Conservation (phyloP, 192 early-diverging fungal genomes). For the Rhizophagus sp. region DNA sequence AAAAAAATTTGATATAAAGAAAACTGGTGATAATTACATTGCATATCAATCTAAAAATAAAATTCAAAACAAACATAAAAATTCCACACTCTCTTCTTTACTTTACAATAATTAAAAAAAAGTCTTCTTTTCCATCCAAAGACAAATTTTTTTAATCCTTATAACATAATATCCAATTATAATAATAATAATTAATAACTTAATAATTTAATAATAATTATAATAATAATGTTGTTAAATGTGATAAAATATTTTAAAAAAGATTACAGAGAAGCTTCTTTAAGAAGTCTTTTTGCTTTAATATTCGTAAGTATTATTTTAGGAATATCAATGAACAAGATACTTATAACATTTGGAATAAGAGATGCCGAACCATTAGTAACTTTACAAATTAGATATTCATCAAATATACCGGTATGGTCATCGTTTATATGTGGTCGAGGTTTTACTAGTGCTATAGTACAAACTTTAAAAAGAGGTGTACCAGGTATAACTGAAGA, state of each 20-base stretch:
- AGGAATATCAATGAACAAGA: neutral
- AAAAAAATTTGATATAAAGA: too few species aligned
- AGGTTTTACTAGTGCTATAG: neutral
- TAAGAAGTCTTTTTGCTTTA: neutral
- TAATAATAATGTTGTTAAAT: too few species aligned
- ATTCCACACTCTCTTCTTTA: too few species aligned
- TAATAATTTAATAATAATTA: too few species aligned
- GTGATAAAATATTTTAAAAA: neutral
- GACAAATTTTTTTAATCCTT: too few species aligned
- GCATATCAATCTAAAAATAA: too few species aligned
- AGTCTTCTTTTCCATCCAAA: too few species aligned
- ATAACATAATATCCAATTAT: too few species aligned
- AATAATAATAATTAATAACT: too few species aligned
- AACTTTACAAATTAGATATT: neutral
- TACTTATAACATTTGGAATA: neutral
- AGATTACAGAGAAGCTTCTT: neutral
- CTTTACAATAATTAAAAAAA: too few species aligned
- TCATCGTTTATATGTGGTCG: neutral
- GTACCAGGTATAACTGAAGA: neutral
- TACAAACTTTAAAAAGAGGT: neutral
- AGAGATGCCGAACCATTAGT: neutral
- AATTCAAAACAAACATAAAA: too few species aligned
- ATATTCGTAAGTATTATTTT: neutral
- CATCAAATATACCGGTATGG: neutral
- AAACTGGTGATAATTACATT: too few species aligned